phyloP scores from a whole-genome alignment of 2,329 filamentous ascomycete species.

The Ophiocordyceps robertsii region DNA sequence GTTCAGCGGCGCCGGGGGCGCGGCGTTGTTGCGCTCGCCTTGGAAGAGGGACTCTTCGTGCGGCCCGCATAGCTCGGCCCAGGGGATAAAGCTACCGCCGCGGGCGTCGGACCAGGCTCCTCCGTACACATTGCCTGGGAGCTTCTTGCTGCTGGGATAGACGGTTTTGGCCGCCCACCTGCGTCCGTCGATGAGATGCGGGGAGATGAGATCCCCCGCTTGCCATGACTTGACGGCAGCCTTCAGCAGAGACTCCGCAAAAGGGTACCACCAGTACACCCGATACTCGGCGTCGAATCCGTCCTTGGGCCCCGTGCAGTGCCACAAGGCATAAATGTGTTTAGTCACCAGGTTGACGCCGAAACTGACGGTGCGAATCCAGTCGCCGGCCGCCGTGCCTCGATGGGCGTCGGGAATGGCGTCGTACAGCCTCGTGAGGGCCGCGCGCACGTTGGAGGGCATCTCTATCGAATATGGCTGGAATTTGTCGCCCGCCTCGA shows the following conservation, averaged over 20 bases:
- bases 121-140: conserved; percentile 7
- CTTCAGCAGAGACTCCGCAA: conserved; percentile 15
- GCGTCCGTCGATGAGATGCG: conserved; percentile 16
- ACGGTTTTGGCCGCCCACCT: conserved; percentile 12
- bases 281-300: conserved; percentile 17
- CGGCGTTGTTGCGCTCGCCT: conserved; percentile 4
- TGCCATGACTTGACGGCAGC: conserved; percentile 13
- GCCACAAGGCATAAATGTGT: conserved; percentile 21
- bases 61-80: conserved; percentile 13
- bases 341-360: conserved; percentile 23
- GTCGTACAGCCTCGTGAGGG: conserved; percentile 17
- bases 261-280: conserved; percentile 24
- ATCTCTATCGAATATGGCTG: conserved; percentile 16
- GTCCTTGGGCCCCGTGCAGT: conserved; percentile 24
- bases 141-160: conserved; percentile 4
- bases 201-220: conserved; percentile 9
- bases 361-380: conserved; percentile 18
- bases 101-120: conserved; percentile 11
- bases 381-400: conserved; percentile 12
- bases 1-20: background rate
- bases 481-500: conserved; percentile 12
- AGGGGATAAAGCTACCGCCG: conserved; percentile 12
- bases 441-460: conserved; percentile 15
- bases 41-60: conserved; percentile 10
- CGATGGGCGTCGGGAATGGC: conserved; percentile 13